These are phyloP conservation scores for Chaetothyriales sp. DNA, from an alignment of 2,329 filamentous ascomycete species.

Conservation along the genomic window DNA sequence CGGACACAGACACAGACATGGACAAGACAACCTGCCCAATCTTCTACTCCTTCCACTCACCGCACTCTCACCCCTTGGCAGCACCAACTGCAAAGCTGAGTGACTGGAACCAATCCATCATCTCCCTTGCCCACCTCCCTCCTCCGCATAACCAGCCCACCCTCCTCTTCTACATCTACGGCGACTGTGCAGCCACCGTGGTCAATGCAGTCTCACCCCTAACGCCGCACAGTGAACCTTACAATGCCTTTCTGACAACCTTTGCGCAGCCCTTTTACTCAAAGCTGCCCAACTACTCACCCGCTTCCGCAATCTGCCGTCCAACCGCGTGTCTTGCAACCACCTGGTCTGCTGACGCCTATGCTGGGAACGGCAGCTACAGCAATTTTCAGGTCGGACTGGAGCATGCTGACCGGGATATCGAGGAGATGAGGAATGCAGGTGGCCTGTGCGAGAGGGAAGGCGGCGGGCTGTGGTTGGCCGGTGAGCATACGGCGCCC, in stretches of 20 bases:
- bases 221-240: conserved; percentile 29
- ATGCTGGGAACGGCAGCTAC: conserved; percentile 71
- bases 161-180: conserved; percentile 56
- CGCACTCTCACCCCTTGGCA: conserved; percentile 37
- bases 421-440: conserved; percentile 43
- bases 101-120: conserved; percentile 56
- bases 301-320: conserved; percentile 39
- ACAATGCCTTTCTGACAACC: conserved; percentile 40
- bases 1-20: conserved; percentile 7
- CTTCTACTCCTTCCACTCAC: conserved; percentile 63
- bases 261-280: conserved; percentile 71
- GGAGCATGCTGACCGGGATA: conserved; percentile 53
- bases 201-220: conserved; percentile 22
- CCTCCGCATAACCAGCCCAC: conserved; percentile 53
- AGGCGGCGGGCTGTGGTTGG: conserved; percentile 55
- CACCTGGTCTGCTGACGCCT: conserved; percentile 60
- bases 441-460: conserved; percentile 24
- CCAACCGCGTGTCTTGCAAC: conserved; percentile 54
- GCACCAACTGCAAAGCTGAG: conserved; percentile 14
- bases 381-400: conserved; percentile 70
- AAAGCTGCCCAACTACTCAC: conserved; percentile 52
- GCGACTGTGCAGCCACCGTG: conserved; percentile 23
- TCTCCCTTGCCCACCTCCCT: conserved; percentile 59
- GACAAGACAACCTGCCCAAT: conserved; percentile 36
- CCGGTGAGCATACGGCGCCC: conserved; percentile 79